Base-by-base conservation (phyloP, 306 rosid genomes). In the Prunus mira region DNA sequence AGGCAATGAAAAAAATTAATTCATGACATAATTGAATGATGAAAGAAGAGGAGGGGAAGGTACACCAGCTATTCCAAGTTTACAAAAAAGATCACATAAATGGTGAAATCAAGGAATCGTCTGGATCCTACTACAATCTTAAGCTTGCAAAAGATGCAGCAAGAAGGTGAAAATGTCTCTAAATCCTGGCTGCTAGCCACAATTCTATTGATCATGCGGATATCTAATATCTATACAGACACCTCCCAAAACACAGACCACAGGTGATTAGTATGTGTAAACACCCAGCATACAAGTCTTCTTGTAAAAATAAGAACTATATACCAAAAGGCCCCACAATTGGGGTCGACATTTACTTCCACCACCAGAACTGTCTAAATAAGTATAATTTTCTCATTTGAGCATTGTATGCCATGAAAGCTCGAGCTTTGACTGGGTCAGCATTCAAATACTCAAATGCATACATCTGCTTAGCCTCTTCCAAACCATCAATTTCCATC, bases 401-500 rank as follows among this genome's bases (percentile, higher is more conserved):
- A 46, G 86, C 45, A 69, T 89, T 73, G 80, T 92, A 92, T 6
- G 97, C 87, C 85, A 92, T 45, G 75, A 92, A 88, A 45, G 96
- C 93, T 78, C 96, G 83, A 49, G 96, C 90, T 85, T 90, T 92
- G 65, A 90, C 80, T 2, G 93, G 96, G 79, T 92, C 88, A 0
- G 89, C 93, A 43, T 92, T 92, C 73, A 92, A 81, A 82, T 88
- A 92, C 77, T 92, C 93, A 19, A 90, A 90, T 46, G 96, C 96
- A 22, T 90, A 90, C 97, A 92, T 92, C 79, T 90, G 91, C 68
- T 67, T 87, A 28, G 86, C 90, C 85, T 92, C 97, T 72, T 92
- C 97, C 85, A 92, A 69, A 54, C 87, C 93, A 68, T 92, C 90
- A n/a, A 92, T 80, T 80, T 92, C 91, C 96, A 88, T 92, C 83